Conservation (phyloP, 371 early-diverging fungal species). For the Mucor racemosus region DNA sequence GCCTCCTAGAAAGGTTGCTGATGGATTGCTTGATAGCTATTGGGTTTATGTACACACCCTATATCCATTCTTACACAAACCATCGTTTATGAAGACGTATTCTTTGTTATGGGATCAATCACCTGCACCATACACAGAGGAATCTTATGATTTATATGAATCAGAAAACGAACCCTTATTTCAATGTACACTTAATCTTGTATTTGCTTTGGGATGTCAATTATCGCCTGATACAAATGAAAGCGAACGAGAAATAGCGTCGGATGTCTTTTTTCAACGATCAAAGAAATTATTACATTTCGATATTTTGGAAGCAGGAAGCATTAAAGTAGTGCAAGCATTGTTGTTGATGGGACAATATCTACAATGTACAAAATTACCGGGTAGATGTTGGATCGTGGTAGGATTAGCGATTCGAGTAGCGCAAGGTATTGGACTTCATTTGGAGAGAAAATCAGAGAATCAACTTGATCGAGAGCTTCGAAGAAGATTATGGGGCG, state of each 20-base stretch:
- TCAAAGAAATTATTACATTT: slow-evolving; percentile 33
- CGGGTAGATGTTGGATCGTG: slow-evolving; percentile 35
- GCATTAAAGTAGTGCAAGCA: slow-evolving; percentile 34
- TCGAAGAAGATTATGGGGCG: slow-evolving; percentile 32
- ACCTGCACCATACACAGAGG: not conserved
- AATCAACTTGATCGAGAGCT: slow-evolving; percentile 24
- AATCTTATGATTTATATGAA: slow-evolving; percentile 9
- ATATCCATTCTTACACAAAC: slow-evolving; percentile 36
- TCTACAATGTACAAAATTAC: slow-evolving; percentile 35
- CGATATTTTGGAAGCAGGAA: slow-evolving; percentile 35
- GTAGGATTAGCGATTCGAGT: slow-evolving; percentile 32
- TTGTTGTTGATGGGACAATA: slow-evolving; percentile 37
- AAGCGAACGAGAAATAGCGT: slow-evolving; percentile 26
- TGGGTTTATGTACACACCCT: slow-evolving; percentile 33
- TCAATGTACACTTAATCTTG: slow-evolving; percentile 34
- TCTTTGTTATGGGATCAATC: slow-evolving; percentile 23
- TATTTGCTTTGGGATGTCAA: slow-evolving; percentile 37
- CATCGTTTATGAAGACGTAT: slow-evolving; percentile 31
- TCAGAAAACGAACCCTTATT: slow-evolving; percentile 34
- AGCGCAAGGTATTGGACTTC: slow-evolving; percentile 34
- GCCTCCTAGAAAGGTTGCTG: slow-evolving; percentile 34
- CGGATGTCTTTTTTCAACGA: slow-evolving; percentile 35
- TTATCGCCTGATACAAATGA: slow-evolving; percentile 34
- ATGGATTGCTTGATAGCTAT: slow-evolving; percentile 25
- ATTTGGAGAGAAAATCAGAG: slow-evolving; percentile 22